These are phyloP conservation scores for Huntiella abstrusa DNA, from an alignment of 2,329 filamentous ascomycete genomes.

Conservation along the genomic window DNA sequence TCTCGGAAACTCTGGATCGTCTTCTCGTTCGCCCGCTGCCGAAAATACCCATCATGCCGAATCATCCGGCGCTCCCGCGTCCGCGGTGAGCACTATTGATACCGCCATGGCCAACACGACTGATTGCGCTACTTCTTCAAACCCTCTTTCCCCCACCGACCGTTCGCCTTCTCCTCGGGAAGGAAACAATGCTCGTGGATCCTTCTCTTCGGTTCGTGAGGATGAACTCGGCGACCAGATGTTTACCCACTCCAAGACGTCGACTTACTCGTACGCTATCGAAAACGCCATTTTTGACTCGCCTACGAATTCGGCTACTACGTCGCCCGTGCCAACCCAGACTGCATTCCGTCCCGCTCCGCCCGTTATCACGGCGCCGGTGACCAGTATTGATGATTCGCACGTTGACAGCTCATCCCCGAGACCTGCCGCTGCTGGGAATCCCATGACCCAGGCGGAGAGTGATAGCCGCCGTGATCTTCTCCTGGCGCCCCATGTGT, in stretches of 20 bases:
- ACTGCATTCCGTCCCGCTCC: constrained; percentile 33
- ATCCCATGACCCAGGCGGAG: too few species aligned
- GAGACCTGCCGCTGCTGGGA: neutral
- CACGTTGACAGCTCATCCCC: neutral
- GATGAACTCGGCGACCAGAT: constrained; percentile 40
- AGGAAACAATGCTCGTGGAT: constrained; percentile 23
- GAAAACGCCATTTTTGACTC: constrained; percentile 33
- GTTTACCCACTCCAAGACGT: constrained; percentile 44
- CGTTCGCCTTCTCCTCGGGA: constrained; percentile 6
- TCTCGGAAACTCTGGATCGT: constrained; percentile 2
- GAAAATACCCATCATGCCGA: constrained; percentile 1
- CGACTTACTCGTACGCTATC: constrained; percentile 31
- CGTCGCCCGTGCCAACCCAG: constrained; percentile 24
- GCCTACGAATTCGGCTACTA: constrained; percentile 31
- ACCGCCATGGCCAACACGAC: neutral
- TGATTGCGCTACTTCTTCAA: neutral
- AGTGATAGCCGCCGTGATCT: neutral
- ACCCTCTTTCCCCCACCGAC: neutral
- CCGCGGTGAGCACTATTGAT: neutral
- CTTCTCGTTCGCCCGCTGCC: constrained; percentile 7
- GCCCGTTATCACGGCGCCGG: neutral
- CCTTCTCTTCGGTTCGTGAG: constrained; percentile 44
- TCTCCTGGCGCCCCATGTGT: constrained; percentile 27
- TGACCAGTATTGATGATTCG: constrained; percentile 1
- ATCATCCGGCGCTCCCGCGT: neutral